Percentiles rank a stretch among this genome's conserved stretches.
Conservation (phyloP, 1,139 yeast genomes). For the Scheffersomyces segobiensis region DNA sequence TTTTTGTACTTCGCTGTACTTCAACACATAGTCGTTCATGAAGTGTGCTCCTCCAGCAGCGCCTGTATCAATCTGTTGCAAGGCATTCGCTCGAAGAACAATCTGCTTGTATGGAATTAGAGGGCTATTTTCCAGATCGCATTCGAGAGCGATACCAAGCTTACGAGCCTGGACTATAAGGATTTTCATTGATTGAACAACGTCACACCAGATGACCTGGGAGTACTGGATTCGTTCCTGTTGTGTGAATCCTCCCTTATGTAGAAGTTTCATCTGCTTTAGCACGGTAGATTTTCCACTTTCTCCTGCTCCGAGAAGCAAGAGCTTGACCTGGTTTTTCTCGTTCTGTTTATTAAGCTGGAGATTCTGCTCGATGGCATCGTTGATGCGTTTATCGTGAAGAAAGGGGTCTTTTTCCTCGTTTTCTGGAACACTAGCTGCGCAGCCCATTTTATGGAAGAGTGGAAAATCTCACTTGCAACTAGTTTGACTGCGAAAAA, state of each 20-base stretch:
- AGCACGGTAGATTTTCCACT: constrained; percentile 96
- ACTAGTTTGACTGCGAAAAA: neutral
- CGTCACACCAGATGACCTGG: constrained; percentile 94
- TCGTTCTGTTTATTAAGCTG: constrained; percentile 52
- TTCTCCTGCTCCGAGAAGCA: constrained; percentile 91
- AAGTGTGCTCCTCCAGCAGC: constrained; percentile 68
- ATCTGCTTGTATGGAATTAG: constrained; percentile 49
- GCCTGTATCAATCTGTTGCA: constrained; percentile 64
- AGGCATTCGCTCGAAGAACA: constrained; percentile 56
- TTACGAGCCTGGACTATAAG: constrained; percentile 72
- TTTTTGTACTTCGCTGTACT: constrained; percentile 58
- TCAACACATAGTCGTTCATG: constrained; percentile 62
- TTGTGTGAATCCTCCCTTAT: constrained; percentile 80
- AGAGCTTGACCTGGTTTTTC: constrained; percentile 56
- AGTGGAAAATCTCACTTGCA: constrained; percentile 7
- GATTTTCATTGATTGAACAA: constrained; percentile 84
- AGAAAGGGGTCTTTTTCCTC: constrained; percentile 53
- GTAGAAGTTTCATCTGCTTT: constrained; percentile 84
- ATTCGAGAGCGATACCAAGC: constrained; percentile 57
- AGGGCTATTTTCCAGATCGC: constrained; percentile 53
- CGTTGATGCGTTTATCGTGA: constrained; percentile 54
- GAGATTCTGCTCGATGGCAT: constrained; percentile 67
- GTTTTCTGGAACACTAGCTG: constrained; percentile 52
- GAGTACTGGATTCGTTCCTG: constrained; percentile 81
- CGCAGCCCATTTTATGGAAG: constrained; percentile 58